phyloP scores from a whole-genome alignment of 2,329 filamentous ascomycete species.

The Sclerotinia borealis region DNA sequence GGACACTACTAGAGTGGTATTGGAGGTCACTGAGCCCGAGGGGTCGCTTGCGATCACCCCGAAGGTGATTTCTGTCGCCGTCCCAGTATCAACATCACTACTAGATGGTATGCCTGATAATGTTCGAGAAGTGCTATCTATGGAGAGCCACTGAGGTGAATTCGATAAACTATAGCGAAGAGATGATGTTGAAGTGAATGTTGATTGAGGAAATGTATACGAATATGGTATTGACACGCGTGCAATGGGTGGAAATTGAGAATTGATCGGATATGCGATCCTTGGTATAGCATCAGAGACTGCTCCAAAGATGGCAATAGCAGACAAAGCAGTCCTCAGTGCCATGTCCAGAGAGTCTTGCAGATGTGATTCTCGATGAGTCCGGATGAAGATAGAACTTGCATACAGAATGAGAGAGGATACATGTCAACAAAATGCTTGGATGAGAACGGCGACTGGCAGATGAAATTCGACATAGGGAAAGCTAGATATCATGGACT shows the following conservation, averaged over 20 bases:
- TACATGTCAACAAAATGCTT: conserved; percentile 12
- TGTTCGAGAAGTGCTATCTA: conserved; percentile 58
- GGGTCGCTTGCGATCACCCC: conserved; percentile 63
- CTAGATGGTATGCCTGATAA: conserved; percentile 65
- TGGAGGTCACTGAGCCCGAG: conserved; percentile 56
- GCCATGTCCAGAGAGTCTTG: conserved; percentile 19
- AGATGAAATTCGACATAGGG: conserved; percentile 13
- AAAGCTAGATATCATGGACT: conserved; percentile 12
- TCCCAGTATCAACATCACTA: conserved; percentile 49
- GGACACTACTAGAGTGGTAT: conserved; percentile 66
- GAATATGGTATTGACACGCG: conserved; percentile 60
- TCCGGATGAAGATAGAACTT: conserved; percentile 14
- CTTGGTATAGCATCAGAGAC: conserved; percentile 32
- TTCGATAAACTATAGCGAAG: conserved; percentile 62
- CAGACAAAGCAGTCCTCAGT: conserved; percentile 18
- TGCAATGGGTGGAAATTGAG: conserved; percentile 76
- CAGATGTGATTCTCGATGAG: conserved; percentile 4
- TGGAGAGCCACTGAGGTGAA: conserved; percentile 67
- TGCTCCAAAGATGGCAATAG: conserved; percentile 19
- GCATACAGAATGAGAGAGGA: conserved; percentile 6
- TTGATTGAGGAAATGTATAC: conserved; percentile 66
- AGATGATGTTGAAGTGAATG: conserved; percentile 57
- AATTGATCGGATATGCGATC: conserved; percentile 68
- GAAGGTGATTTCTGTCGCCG: conserved; percentile 42
- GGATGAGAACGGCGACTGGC: conserved; percentile 10